Evolutionary conservation across 371 early-diverging fungal species (phyloP).

Genomic region (Rhizopus microsporus): DNA sequence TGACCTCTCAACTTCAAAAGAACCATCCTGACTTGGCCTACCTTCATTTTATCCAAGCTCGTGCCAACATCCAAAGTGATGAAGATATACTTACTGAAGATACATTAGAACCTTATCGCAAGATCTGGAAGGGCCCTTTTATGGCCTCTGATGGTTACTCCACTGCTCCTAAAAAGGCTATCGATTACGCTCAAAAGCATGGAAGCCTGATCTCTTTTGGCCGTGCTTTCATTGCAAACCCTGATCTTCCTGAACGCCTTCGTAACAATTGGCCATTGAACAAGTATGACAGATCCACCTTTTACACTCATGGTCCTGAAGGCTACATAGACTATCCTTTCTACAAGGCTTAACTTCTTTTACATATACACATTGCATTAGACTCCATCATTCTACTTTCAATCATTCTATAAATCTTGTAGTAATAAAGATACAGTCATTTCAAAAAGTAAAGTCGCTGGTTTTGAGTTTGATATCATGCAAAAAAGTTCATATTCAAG

Average conservation of each 20-base stretch:
- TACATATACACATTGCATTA: not conserved
- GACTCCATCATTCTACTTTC: no score
- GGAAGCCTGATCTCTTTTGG: slow-evolving; percentile 24
- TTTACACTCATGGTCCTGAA: slow-evolving; percentile 20
- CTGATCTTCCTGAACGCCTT: slow-evolving; percentile 24
- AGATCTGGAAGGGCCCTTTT: slow-evolving; percentile 34
- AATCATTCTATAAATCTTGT: no score
- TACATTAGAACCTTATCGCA: slow-evolving; percentile 28
- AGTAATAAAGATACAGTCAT: no score
- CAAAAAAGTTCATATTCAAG: no score
- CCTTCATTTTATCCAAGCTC: slow-evolving; percentile 35
- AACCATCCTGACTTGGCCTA: slow-evolving; percentile 30
- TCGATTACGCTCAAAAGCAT: slow-evolving; percentile 14
- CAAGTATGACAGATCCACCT: slow-evolving; percentile 17
- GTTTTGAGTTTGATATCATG: no score
- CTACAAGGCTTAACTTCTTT: not conserved
- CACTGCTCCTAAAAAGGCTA: slow-evolving; percentile 7
- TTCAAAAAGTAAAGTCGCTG: no score
- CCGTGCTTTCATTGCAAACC: slow-evolving; percentile 24
- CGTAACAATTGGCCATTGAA: slow-evolving; percentile 10
- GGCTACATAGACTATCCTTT: slow-evolving; percentile 24
- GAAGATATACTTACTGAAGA: slow-evolving; percentile 2
- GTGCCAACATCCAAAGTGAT: slow-evolving; percentile 17
- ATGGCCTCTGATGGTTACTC: slow-evolving; percentile 38
- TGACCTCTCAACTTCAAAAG: slow-evolving; percentile 23